Conservation (phyloP, 164 flowering plant genomes). For the Magnolia kwangsiensis region DNA sequence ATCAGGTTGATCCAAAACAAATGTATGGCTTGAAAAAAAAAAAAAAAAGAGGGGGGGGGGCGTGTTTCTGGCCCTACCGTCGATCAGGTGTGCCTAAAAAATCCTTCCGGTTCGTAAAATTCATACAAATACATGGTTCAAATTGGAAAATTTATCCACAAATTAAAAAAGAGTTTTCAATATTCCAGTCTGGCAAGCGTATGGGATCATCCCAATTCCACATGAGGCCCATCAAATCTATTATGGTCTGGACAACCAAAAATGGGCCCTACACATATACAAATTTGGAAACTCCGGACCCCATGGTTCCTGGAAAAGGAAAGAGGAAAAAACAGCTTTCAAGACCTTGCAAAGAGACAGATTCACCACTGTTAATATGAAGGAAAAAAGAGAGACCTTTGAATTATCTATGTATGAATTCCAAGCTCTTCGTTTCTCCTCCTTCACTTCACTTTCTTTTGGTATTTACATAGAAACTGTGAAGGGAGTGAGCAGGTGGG, state of each 20-base stretch:
- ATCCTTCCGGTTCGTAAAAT: no score
- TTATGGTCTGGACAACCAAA: background rate
- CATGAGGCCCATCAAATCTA: background rate
- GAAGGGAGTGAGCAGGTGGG: background rate
- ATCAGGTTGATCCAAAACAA: no score
- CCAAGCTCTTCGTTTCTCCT: background rate
- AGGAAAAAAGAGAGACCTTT: background rate
- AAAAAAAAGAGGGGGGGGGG: no score
- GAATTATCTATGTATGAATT: background rate
- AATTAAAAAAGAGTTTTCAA: no score
- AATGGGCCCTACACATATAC: background rate
- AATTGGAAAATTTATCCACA: no score
- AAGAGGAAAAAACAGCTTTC: background rate
- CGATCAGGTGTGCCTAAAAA: no score
- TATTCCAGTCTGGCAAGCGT: no score
- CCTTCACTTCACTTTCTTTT: background rate
- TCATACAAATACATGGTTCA: no score
- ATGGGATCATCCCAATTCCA: background rate
- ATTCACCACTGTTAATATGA: background rate
- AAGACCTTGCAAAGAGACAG: background rate
- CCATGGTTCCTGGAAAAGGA: background rate
- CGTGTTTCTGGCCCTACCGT: no score
- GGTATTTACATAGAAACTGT: slow-evolving; percentile 1
- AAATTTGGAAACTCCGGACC: background rate
- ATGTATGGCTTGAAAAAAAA: no score